Evolutionary conservation across 495 filamentous ascomycete species (phyloP).

Genomic region (Neurospora sp.): DNA sequence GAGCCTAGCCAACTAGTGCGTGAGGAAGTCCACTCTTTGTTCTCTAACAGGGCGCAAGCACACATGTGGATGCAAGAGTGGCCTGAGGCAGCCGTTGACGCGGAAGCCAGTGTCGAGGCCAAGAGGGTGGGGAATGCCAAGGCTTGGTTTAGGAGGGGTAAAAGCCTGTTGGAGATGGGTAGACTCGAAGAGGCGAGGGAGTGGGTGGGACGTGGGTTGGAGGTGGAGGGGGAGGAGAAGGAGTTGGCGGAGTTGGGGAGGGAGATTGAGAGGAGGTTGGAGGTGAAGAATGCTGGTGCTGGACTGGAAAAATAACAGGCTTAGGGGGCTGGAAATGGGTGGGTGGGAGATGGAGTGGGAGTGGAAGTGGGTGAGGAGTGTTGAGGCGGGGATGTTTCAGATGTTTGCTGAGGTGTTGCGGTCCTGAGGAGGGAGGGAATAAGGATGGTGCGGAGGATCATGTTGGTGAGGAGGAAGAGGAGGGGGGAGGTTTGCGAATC

Average conservation of each 20-base stretch:
- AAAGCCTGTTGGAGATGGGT: constrained; percentile 84
- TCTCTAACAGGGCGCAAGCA: constrained; percentile 82
- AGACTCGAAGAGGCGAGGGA: constrained; percentile 69
- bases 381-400: not conserved
- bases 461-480: not conserved
- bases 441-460: no score
- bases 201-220: constrained; percentile 63
- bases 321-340: not conserved
- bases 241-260: constrained; percentile 60
- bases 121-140: constrained; percentile 83
- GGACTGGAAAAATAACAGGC: not conserved
- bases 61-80: constrained; percentile 70
- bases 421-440: no score
- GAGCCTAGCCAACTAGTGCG: constrained; percentile 71
- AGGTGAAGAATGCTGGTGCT: constrained; percentile 12
- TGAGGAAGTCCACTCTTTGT: constrained; percentile 72
- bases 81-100: constrained; percentile 75
- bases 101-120: constrained; percentile 79
- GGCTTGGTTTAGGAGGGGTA: constrained; percentile 82
- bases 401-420: not conserved
- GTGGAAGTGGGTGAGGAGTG: not conserved
- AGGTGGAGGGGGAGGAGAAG: constrained; percentile 69
- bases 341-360: not conserved
- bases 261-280: constrained; percentile 51
- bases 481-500: no score